Evolutionary conservation across 345 rosid genomes (phyloP).

Genomic region (Dovyalis caffra): DNA sequence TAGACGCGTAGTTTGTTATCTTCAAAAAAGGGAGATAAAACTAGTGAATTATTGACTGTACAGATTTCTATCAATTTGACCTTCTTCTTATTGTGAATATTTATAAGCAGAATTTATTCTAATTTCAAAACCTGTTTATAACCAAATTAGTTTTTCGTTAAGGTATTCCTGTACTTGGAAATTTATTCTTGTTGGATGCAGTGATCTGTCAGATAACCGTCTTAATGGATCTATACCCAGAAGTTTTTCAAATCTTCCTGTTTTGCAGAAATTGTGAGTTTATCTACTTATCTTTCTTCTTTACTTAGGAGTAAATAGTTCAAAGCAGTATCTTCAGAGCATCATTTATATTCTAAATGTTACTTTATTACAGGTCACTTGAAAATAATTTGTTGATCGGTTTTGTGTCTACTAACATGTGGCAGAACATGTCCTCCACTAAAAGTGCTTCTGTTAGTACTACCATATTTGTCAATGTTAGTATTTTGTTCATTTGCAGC

Average conservation of each 20-base stretch:
- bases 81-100: too few relatives aligned
- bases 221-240: conserved; percentile 70
- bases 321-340: too few relatives aligned
- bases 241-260: conserved; percentile 62
- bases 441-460: background rate
- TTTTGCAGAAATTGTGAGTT: conserved; percentile 83
- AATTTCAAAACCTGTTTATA: background rate
- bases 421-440: too few relatives aligned
- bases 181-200: too few relatives aligned
- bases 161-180: background rate
- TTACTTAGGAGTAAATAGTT: background rate
- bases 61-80: too few relatives aligned
- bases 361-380: too few relatives aligned
- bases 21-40: too few relatives aligned
- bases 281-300: background rate
- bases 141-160: background rate
- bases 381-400: too few relatives aligned
- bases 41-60: too few relatives aligned
- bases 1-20: too few relatives aligned
- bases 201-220: conserved; percentile 63
- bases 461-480: background rate
- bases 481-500: conserved; percentile 42
- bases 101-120: background rate
- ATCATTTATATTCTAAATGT: too few relatives aligned
- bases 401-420: too few relatives aligned